These are phyloP conservation scores for Clitopilus hobsonii DNA, from an alignment of 768 basidiomycete genomes.

Conservation along the genomic window DNA sequence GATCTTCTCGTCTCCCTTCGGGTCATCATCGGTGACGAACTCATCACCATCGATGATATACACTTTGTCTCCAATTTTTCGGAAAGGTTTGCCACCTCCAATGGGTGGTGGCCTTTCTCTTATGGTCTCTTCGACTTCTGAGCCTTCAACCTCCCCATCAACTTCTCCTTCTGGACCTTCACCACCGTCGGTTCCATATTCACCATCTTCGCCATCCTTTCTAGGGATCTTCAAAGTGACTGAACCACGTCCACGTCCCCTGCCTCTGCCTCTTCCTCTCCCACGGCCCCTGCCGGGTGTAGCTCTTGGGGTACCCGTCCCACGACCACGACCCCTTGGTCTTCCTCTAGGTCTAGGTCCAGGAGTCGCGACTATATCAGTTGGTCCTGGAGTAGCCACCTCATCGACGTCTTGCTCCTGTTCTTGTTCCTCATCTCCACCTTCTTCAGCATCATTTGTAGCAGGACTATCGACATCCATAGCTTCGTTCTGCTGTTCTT, in stretches of 20 bases:
- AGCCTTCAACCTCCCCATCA: constrained; percentile 28
- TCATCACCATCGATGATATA: constrained; percentile 88
- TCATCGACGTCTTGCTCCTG: constrained; percentile 27
- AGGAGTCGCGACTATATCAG: constrained; percentile 22
- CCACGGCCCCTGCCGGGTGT: constrained; percentile 23
- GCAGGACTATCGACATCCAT: constrained; percentile 32
- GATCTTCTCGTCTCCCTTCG: constrained; percentile 89
- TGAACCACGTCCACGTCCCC: constrained; percentile 22
- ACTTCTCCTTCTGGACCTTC: constrained; percentile 27
- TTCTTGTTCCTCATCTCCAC: constrained; percentile 20
- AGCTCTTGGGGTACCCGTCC: constrained; percentile 12
- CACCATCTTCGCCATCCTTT: constrained; percentile 30
- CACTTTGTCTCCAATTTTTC: constrained; percentile 66
- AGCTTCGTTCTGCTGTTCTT: constrained; percentile 23
- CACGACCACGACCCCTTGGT: constrained; percentile 28
- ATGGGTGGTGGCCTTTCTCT: constrained; percentile 39
- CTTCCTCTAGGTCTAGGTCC: constrained; percentile 35
- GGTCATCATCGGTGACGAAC: constrained; percentile 76
- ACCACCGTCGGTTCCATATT: constrained; percentile 28
- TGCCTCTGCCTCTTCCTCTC: constrained; percentile 29
- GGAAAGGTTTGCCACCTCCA: constrained; percentile 64
- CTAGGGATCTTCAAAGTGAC: constrained; percentile 26
- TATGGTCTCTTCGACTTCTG: constrained; percentile 26
- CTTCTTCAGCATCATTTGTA: neutral
- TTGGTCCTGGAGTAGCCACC: constrained; percentile 10